These are phyloP conservation scores for Theileria annulata DNA, from an alignment of 169 alveolate species.

Conservation along the genomic window DNA sequence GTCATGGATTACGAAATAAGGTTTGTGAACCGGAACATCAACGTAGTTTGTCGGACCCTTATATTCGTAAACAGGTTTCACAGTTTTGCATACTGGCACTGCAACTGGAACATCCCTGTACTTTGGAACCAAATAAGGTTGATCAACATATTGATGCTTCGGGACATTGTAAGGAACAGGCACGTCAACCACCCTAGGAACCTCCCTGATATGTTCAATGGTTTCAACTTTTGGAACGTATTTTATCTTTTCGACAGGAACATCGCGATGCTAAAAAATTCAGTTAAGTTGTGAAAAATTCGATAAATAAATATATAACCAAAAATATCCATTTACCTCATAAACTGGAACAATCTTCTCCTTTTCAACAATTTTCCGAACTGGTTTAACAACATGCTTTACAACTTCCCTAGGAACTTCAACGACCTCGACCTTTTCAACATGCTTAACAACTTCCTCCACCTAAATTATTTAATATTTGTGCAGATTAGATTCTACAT, in stretches of 20 bases:
- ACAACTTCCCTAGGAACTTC: constrained; percentile 78
- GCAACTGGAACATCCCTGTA: constrained; percentile 78
- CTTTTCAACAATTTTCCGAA: constrained; percentile 73
- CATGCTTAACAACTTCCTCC: constrained; percentile 74
- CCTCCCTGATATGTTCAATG: constrained; percentile 67
- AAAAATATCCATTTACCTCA: constrained; percentile 23
- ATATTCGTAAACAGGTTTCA: constrained; percentile 71
- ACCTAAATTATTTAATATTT: constrained; percentile 33
- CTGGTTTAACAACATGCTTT: constrained; percentile 72
- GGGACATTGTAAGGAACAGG: constrained; percentile 78
- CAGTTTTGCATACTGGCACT: constrained; percentile 72
- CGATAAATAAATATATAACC: neutral
- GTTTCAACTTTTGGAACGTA: constrained; percentile 75
- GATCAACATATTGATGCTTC: constrained; percentile 69
- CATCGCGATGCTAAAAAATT: constrained; percentile 68
- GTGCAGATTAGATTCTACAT: neutral
- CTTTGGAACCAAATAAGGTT: constrained; percentile 70
- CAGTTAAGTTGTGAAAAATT: neutral
- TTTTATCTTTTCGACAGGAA: constrained; percentile 76
- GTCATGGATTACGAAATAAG: constrained; percentile 76
- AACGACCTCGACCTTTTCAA: constrained; percentile 71
- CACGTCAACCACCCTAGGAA: constrained; percentile 73
- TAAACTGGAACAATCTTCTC: constrained; percentile 72
- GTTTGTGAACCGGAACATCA: constrained; percentile 77
- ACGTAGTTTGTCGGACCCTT: constrained; percentile 66